These are phyloP conservation scores for Diaporthe citrichinensis DNA, from an alignment of 2,329 filamentous ascomycete species.

Conservation along the genomic window DNA sequence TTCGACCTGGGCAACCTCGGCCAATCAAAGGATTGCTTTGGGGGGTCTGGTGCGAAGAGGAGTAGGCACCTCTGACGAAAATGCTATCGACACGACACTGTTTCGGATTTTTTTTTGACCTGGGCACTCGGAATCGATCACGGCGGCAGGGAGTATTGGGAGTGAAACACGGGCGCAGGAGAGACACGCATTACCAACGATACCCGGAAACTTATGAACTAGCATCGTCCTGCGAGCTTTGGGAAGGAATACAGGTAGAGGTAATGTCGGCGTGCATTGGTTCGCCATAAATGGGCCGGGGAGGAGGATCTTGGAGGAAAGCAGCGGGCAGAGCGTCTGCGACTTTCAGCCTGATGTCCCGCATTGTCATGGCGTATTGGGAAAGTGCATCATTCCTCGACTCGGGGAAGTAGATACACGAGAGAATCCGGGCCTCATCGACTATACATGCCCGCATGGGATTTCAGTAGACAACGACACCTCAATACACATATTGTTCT, in stretches of 20 bases:
- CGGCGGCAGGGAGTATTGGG: conserved; percentile 30
- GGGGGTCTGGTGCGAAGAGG: conserved; percentile 63
- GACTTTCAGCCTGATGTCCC: conserved; percentile 21
- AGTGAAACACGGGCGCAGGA: conserved; percentile 24
- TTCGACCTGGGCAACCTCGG: conserved; percentile 78
- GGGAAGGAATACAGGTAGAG: conserved; percentile 38
- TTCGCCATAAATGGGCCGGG: not conserved
- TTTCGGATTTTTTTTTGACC: conserved; percentile 10
- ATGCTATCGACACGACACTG: not conserved
- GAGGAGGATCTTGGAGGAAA: not conserved
- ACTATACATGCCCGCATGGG: not conserved
- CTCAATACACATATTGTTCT: conserved; percentile 11
- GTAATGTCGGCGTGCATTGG: conserved; percentile 34
- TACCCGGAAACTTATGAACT: conserved; percentile 38
- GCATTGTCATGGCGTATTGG: conserved; percentile 33
- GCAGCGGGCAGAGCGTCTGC: conserved; percentile 15
- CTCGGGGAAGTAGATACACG: conserved; percentile 8
- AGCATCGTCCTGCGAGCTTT: conserved; percentile 36
- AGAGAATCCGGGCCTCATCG: conserved; percentile 3
- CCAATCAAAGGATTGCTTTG: conserved; percentile 72
- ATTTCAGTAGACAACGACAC: conserved; percentile 11
- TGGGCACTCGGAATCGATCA: conserved; percentile 17
- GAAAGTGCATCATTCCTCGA: not conserved
- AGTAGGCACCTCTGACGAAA: conserved; percentile 60
- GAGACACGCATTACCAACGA: conserved; percentile 35